Base-by-base conservation (phyloP, 139 green algal species). In the Coelastrella sp. region DNA sequence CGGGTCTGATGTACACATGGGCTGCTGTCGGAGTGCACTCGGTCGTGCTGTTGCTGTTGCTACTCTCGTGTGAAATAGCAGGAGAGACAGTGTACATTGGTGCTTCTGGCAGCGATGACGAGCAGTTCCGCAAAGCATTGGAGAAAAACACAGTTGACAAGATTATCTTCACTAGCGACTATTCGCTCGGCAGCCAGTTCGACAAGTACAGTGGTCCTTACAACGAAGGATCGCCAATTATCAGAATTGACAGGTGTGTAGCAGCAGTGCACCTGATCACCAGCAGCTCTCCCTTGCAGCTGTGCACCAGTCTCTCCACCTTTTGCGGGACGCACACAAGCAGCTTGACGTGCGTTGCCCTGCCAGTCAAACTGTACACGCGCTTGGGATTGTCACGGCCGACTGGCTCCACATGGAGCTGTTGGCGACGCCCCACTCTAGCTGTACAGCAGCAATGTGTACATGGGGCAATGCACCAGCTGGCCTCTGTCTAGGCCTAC, bases 101-200 rank as follows among this genome's bases (percentile, higher is more conserved):
- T 10, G 14, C 77, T 32, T 64, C 56, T 22, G 77, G 54, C 5
- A 59, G 13, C 32, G 77, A 54, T 16, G 79, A 85, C 16, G 61
- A 20, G 20, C 79, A 85, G 57, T 16, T 85, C 16, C 79, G 16
- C 13, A 32, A 71, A 8, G 79, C 79, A 14, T 65, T 85, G 54
- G 10, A 61, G 54, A 22, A 85, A 17, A 4, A 64, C 17, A 56
- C 17, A 19, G 79, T 85, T 13, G 16, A 32, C 5, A 71, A 3
- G 32, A 64, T 86, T 17, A 7, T 86, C 7, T 76, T 86, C 22
- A 60, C 81, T 5, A 76, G 32, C 7, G 81, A 86, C 81, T 86
- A 86, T 32, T 13, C 6, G 22, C 60, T 76, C 16, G 81, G 81
- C 32, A 65, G n/a, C 32, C 81, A 86, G 22, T 86, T 86, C 47